phyloP scores from a whole-genome alignment of 1,284 basidiomycete genomes.

The Rhodotorula sp. region DNA sequence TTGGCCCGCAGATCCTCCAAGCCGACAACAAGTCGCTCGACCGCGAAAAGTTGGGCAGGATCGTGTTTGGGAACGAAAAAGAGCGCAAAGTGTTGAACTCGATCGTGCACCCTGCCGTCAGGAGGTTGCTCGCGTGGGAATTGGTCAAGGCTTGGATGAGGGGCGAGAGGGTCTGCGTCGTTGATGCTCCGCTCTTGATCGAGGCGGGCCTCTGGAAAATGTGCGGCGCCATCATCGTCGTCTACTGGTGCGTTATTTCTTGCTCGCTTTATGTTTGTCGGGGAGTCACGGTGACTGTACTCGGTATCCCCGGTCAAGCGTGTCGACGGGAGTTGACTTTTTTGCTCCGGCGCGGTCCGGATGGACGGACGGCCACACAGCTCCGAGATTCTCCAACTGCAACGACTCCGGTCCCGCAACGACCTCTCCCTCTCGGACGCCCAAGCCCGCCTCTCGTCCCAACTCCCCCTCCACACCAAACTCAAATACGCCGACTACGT shows the following conservation, averaged over 20 bases:
- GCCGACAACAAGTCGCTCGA: slow-evolving; percentile 67
- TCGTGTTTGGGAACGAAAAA: slow-evolving; percentile 75
- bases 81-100: slow-evolving; percentile 73
- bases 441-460: slow-evolving; percentile 69
- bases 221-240: slow-evolving; percentile 79
- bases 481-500: slow-evolving; percentile 78
- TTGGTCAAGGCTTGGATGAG: slow-evolving; percentile 71
- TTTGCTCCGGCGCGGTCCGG: not conserved
- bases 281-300: not conserved
- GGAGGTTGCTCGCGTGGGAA: slow-evolving; percentile 55
- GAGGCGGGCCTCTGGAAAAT: slow-evolving; percentile 84
- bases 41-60: slow-evolving; percentile 75
- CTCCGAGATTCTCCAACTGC: slow-evolving; percentile 70
- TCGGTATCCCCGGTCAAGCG: no score
- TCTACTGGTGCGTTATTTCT: slow-evolving; percentile 70
- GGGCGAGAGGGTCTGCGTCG: slow-evolving; percentile 73
- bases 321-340: not conserved
- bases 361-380: slow-evolving; percentile 54
- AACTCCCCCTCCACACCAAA: slow-evolving; percentile 77
- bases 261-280: no score
- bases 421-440: slow-evolving; percentile 59
- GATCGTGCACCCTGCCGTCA: slow-evolving; percentile 87
- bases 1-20: slow-evolving; percentile 69
- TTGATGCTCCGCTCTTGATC: slow-evolving; percentile 92
- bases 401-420: slow-evolving; percentile 59